Percentiles rank a stretch among this genome's conserved stretches.
Conservation (phyloP, 1,139 yeast species). For the Taphrina confusa region DNA sequence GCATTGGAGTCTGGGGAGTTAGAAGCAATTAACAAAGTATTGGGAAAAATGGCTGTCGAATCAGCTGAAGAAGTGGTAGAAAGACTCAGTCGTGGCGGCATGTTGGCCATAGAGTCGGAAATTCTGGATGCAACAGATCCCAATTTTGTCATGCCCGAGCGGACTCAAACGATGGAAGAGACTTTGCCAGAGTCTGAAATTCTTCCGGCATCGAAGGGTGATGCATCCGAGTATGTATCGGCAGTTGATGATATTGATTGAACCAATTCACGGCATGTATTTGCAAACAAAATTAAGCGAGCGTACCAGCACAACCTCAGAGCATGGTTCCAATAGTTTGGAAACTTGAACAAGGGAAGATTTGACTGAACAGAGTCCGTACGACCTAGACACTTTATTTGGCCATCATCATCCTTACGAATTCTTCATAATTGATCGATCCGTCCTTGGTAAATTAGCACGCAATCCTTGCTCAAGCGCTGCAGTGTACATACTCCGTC, state of each 20-base stretch:
- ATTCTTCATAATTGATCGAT: conserved; percentile 92
- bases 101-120: conserved; percentile 75
- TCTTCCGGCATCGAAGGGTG: neutral
- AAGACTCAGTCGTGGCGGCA: conserved; percentile 75
- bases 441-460: conserved; percentile 58
- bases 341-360: too few relatives aligned
- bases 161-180: neutral
- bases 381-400: too few relatives aligned
- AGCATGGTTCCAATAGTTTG: too few relatives aligned
- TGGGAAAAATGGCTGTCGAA: conserved; percentile 70
- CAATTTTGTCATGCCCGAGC: conserved; percentile 28
- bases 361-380: too few relatives aligned
- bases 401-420: conserved; percentile 68
- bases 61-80: conserved; percentile 81
- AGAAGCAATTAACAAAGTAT: conserved; percentile 79
- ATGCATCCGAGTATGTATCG: neutral
- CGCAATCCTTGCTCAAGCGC: neutral
- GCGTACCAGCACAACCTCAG: neutral
- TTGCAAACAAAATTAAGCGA: neutral
- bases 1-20: conserved; percentile 74
- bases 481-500: conserved; percentile 35
- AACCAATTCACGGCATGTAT: neutral
- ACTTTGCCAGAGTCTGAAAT: neutral
- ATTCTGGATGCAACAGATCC: conserved; percentile 68
- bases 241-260: conserved; percentile 18